Percentiles rank a stretch among this genome's conserved stretches.
phyloP scores from a whole-genome alignment of 1,284 basidiomycete species.

The Heterobasidion occidentale region DNA sequence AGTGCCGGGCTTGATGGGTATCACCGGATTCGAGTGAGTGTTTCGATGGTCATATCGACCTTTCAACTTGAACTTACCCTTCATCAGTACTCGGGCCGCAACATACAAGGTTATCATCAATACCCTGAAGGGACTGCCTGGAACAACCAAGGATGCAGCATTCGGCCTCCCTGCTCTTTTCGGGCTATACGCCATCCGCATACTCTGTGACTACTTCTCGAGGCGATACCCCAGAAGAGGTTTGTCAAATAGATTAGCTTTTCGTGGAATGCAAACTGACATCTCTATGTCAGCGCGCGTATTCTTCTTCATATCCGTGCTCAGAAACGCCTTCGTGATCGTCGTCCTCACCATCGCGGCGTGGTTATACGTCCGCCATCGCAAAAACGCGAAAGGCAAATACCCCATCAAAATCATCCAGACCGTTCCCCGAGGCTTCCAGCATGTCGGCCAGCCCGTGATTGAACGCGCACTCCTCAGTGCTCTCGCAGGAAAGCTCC shows the following conservation, averaged over 20 bases:
- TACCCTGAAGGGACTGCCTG: slow-evolving; percentile 76
- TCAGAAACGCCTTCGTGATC: slow-evolving; percentile 85
- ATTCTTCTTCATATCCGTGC: slow-evolving; percentile 81
- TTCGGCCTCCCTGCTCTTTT: slow-evolving; percentile 80
- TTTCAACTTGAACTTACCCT: slow-evolving; percentile 1
- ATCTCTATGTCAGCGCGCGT: slow-evolving; percentile 43
- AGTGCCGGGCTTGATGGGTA: slow-evolving; percentile 81
- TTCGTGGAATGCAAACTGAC: background rate
- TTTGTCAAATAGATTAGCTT: slow-evolving; percentile 22
- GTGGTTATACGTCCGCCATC: slow-evolving; percentile 74
- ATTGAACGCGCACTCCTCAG: slow-evolving; percentile 59
- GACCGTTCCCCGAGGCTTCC: slow-evolving; percentile 78
- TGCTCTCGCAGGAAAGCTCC: slow-evolving; percentile 74
- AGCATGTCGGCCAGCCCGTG: slow-evolving; percentile 68
- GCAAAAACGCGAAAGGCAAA: slow-evolving; percentile 44
- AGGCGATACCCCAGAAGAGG: slow-evolving; percentile 63
- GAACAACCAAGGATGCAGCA: slow-evolving; percentile 77
- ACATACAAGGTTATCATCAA: slow-evolving; percentile 91
- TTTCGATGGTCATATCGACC: background rate
- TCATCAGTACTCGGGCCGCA: slow-evolving; percentile 66
- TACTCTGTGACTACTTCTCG: slow-evolving; percentile 48
- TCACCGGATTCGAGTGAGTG: slow-evolving; percentile 71
- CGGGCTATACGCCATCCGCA: slow-evolving; percentile 72
- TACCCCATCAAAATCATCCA: slow-evolving; percentile 85
- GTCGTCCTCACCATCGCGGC: slow-evolving; percentile 80